A percentile compares a stretch with the other conserved stretches of the same genome.
Evolutionary conservation across 2,329 filamentous ascomycete genomes (phyloP).

Genomic region (Thielaviopsis cerberus): DNA sequence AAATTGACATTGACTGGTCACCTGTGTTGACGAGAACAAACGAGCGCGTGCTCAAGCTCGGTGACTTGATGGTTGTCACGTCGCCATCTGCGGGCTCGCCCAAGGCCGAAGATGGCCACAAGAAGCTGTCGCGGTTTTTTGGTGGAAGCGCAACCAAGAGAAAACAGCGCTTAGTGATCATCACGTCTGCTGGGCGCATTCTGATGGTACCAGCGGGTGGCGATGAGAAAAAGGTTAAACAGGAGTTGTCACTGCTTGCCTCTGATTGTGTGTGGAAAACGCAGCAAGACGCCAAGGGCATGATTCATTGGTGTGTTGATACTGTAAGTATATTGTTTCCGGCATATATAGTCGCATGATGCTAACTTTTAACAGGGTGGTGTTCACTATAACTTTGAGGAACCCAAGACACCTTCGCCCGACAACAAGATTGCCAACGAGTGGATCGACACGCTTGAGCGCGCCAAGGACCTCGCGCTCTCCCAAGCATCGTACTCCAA

Average conservation of each 20-base stretch:
- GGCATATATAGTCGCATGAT: background rate
- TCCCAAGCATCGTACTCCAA: slow-evolving; percentile 46
- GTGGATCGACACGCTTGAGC: slow-evolving; percentile 79
- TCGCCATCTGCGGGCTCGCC: slow-evolving; percentile 57
- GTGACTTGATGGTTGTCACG: slow-evolving; percentile 71
- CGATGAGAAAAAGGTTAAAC: slow-evolving; percentile 87
- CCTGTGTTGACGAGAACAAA: slow-evolving; percentile 80
- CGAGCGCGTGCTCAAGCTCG: slow-evolving; percentile 84
- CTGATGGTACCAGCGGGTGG: slow-evolving; percentile 80
- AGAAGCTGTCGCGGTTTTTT: slow-evolving; percentile 87
- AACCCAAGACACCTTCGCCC: slow-evolving; percentile 51
- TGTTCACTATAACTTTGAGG: slow-evolving; percentile 83
- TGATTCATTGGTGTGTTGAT: slow-evolving; percentile 78
- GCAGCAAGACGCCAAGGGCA: slow-evolving; percentile 69
- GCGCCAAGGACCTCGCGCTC: slow-evolving; percentile 66
- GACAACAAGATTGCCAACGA: slow-evolving; percentile 51
- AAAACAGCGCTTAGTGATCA: slow-evolving; percentile 78
- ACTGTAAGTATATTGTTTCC: slow-evolving; percentile 47
- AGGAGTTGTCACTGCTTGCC: slow-evolving; percentile 68
- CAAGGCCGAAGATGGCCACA: slow-evolving; percentile 55
- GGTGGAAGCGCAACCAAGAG: slow-evolving; percentile 83
- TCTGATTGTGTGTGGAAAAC: slow-evolving; percentile 62
- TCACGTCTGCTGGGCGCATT: slow-evolving; percentile 79
- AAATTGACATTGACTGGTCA: slow-evolving; percentile 96
- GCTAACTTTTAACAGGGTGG: slow-evolving; percentile 42